Evolutionary conservation across 352 stramenopile species (phyloP).

Genomic region (Phytopythium ostracodes): DNA sequence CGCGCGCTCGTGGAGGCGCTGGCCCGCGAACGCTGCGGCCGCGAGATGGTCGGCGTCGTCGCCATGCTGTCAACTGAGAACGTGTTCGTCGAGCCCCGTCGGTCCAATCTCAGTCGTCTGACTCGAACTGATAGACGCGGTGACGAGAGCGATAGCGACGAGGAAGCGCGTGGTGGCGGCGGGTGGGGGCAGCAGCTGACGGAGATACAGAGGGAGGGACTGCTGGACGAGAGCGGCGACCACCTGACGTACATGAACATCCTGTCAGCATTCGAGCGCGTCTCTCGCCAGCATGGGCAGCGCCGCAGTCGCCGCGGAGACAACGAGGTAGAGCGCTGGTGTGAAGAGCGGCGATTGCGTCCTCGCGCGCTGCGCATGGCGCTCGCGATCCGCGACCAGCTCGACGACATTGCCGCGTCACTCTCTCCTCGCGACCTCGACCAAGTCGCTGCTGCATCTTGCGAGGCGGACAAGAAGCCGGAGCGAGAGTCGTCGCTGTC

Average conservation of each 20-base stretch:
- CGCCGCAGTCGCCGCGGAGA: conserved; percentile 1
- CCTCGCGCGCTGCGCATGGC: conserved; percentile 55
- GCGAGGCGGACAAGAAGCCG: not conserved
- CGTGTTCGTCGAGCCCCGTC: conserved; percentile 43
- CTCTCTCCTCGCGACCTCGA: conserved; percentile 31
- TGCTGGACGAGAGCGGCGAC: conserved; percentile 54
- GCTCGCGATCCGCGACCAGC: conserved; percentile 42
- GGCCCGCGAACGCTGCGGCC: conserved; percentile 38
- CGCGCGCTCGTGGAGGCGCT: conserved; percentile 64
- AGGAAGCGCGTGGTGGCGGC: conserved; percentile 10
- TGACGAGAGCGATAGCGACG: conserved; percentile 15
- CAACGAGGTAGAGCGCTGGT: conserved; percentile 43
- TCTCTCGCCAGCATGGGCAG: conserved; percentile 1
- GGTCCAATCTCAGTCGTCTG: conserved; percentile 1
- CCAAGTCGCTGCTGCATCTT: conserved; percentile 5
- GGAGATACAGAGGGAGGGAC: conserved; percentile 27
- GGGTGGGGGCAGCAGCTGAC: conserved; percentile 40
- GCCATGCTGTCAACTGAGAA: conserved; percentile 85
- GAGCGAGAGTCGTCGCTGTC: conserved; percentile 11
- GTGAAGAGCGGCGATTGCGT: conserved; percentile 40
- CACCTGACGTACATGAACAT: conserved; percentile 51
- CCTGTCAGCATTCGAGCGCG: conserved; percentile 35
- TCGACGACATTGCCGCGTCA: conserved; percentile 48
- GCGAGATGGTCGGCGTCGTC: conserved; percentile 66
- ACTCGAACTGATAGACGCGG: not conserved